Evolutionary conservation across 1,284 basidiomycete species (phyloP), one percentile per base, ranked within the genome.

Genomic region (Inonotus hispidus): DNA sequence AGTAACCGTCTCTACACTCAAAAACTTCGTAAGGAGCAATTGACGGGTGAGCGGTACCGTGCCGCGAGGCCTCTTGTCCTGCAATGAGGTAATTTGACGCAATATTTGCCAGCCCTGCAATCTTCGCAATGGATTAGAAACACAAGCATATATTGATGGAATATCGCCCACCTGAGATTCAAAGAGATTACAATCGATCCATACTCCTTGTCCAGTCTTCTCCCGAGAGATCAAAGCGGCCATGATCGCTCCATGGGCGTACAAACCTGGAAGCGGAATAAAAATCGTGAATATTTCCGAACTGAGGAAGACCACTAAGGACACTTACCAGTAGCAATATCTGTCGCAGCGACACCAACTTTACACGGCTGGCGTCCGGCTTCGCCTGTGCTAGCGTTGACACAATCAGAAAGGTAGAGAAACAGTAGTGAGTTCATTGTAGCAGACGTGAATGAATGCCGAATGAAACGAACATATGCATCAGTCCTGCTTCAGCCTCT

Each of bases 1-100:
- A 74, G 71, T 86, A 94, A n/a, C 91, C 90, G 70, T 94, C 87
- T 69, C 85, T 82, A 71, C 93, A 95, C 0, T 89, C 84, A 71
- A 98, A 95, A 6, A 92, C 92, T 72, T 95, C 90, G 74, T 95
- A 96, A 0, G 93, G 93, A 1, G 94, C 93, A 67, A 95, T 88
- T 8, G 90, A 93, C 13, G 92, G 90, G 71, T 98, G 95, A 1
- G 91, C 84, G 32, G 95, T 98, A 25, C 95, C 95, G 72, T 93
- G 88, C 55, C 95, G 79, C n/a, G 82, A 80, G 8, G 90, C 95
- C 72, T 96, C 92, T 72, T 90, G 77, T 0, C 90, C 91, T 6
- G 91, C 83, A 62, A 98, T 90, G 55, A 98, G 83, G 75, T 94
- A 97, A 75, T 95, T 97, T 11, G 91, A 92, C 3, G 90, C 95